Conservation (phyloP, 352 stramenopile genomes). For the Ophiocytium majus region DNA sequence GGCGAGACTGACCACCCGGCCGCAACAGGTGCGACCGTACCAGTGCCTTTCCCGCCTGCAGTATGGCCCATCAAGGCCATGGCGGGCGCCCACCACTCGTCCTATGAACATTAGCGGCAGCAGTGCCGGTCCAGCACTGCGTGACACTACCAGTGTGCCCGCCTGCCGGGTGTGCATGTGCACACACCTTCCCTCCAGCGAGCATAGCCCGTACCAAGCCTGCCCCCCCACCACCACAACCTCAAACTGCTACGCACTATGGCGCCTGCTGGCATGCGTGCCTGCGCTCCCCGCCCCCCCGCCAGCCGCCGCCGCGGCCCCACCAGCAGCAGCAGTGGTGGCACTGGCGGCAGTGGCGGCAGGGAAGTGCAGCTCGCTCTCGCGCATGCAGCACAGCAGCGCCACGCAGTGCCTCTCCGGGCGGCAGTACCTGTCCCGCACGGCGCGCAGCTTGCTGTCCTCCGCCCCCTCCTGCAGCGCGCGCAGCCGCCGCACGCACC, state of each 20-base stretch:
- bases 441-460: slow-evolving; percentile 42
- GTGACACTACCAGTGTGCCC: too few species aligned
- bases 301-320: background rate
- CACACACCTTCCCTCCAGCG: too few species aligned
- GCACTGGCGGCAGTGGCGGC: background rate
- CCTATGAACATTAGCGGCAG: too few species aligned
- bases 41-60: too few species aligned
- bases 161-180: too few species aligned
- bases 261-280: background rate
- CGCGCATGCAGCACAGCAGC: slow-evolving; percentile 32
- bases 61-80: too few species aligned
- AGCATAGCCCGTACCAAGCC: too few species aligned
- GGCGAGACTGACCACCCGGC: too few species aligned
- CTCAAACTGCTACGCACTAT: too few species aligned
- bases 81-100: too few species aligned
- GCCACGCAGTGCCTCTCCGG: slow-evolving; percentile 26
- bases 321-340: background rate
- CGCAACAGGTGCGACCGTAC: too few species aligned
- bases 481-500: slow-evolving; percentile 62
- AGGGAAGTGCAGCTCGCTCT: slow-evolving; percentile 27
- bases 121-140: background rate
- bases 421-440: slow-evolving; percentile 49
- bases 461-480: slow-evolving; percentile 61
- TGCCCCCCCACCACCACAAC: too few species aligned
- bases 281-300: background rate